Percentiles rank a stretch among this genome's conserved stretches.
Evolutionary conservation across 192 early-diverging fungal species (phyloP).

Genomic region (Globomyces pollinis-pini): DNA sequence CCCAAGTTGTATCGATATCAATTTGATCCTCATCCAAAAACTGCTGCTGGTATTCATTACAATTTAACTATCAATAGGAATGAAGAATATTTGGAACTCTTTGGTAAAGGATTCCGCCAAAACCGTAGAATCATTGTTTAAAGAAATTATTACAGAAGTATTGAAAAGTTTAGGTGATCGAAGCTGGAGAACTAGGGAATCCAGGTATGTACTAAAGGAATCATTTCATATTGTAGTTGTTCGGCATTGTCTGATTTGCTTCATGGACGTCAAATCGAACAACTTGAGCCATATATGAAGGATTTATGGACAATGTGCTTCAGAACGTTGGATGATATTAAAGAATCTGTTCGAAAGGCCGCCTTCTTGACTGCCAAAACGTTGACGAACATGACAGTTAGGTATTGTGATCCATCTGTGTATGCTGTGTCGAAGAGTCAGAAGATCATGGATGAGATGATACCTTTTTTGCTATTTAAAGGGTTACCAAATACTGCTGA

Average conservation of each 20-base stretch:
- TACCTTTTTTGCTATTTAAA: constrained; percentile 74
- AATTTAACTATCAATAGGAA: constrained; percentile 27
- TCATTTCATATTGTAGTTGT: too few relatives aligned
- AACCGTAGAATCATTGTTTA: constrained; percentile 66
- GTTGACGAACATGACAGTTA: constrained; percentile 71
- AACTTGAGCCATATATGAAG: constrained; percentile 69
- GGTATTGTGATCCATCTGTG: constrained; percentile 70
- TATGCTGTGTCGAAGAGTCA: constrained; percentile 53
- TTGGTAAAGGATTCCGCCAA: constrained; percentile 55
- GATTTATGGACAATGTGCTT: constrained; percentile 86
- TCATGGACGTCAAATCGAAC: constrained; percentile 55
- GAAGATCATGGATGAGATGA: constrained; percentile 69
- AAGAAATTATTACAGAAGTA: constrained; percentile 73
- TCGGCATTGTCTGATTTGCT: constrained; percentile 67
- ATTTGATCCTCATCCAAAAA: constrained; percentile 85
- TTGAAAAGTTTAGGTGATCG: constrained; percentile 69
- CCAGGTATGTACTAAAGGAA: too few relatives aligned
- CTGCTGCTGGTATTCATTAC: constrained; percentile 54
- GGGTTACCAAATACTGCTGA: constrained; percentile 74
- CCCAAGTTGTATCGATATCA: constrained; percentile 83
- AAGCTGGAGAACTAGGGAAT: constrained; percentile 81
- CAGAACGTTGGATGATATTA: constrained; percentile 87
- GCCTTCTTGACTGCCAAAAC: constrained; percentile 74
- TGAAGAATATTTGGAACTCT: constrained; percentile 85
- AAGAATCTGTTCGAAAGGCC: constrained; percentile 78